Evolutionary conservation across 495 filamentous ascomycete species (phyloP), one percentile per base, ranked within the genome.

Genomic region (Hypoxylon lenormandii): DNA sequence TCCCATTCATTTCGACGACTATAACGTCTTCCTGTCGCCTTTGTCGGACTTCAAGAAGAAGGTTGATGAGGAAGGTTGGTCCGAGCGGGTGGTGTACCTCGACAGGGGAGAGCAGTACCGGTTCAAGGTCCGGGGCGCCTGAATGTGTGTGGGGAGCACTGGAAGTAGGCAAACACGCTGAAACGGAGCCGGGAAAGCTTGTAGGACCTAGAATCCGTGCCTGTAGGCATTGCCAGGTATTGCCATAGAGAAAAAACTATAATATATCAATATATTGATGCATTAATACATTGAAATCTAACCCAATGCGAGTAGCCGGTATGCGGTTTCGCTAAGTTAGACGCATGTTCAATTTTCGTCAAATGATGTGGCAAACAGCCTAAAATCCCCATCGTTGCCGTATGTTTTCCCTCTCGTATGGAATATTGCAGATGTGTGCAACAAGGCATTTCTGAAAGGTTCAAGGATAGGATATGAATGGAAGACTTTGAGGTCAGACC

Each of bases 1-100:
- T n/a, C 90, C 88, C 30, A 83, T 91, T 16, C 89, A 91, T 72
- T 90, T 84, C 75, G 88, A 91, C 67, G 89, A 90, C 58, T 91
- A 91, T 71, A 81, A 83, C 61, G 87, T 88, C 8, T 86, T 90
- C 58, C 57, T 86, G 40, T 87, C 84, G 38, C 81, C 86, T 15
- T 54, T 90, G 62, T 76, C 77, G n/a, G 88, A 89, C 51, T 90
- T 91, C 64, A 83, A 81, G 74, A 80, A 80, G 40, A 82, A 82
- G 48, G 83, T 90, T 5, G 76, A 81, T 38, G 78, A 73, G 19
- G 86, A 82, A 0, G 87, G 85, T 0, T 71, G 86, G 52, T 61
- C 53, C 7, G 78, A 83, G 3, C 78, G 80, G 58, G 86, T 90
- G 4, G 84, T 91, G 6, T 86, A 88, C 80, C 70, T 91, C 65